phyloP scores from a whole-genome alignment of 768 basidiomycete genomes.

The Austroboletus eburneus region DNA sequence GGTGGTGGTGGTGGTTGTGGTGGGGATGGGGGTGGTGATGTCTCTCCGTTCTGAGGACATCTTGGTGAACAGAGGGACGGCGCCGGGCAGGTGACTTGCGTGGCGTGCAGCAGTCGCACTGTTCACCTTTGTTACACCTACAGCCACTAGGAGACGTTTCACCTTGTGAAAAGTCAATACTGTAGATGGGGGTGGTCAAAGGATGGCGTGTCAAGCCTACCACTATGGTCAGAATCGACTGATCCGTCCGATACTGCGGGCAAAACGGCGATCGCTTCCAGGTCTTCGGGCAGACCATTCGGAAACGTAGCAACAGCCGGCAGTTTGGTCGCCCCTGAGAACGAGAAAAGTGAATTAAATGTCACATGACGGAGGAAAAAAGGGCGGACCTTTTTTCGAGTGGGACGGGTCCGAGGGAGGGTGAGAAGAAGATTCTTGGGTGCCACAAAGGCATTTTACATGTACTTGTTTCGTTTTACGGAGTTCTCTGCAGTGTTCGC shows the following conservation, averaged over 20 bases:
- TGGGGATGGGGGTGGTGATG: constrained; percentile 8
- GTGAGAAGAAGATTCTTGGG: constrained; percentile 34
- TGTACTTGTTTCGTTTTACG: constrained; percentile 46
- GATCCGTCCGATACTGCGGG: constrained; percentile 43
- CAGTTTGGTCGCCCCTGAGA: constrained; percentile 53
- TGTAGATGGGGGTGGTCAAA: constrained; percentile 34
- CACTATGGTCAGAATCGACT: constrained; percentile 61
- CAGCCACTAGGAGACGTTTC: constrained; percentile 44
- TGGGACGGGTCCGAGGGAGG: constrained; percentile 23
- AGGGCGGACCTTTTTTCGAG: constrained; percentile 60
- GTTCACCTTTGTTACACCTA: constrained; percentile 40
- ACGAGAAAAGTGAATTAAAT: constrained; percentile 30
- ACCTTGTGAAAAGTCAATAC: constrained; percentile 48
- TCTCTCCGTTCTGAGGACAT: constrained; percentile 28
- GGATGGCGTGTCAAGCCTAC: constrained; percentile 53
- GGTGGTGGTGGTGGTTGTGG: constrained; percentile 6
- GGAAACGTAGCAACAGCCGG: constrained; percentile 76
- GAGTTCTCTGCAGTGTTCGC: constrained; percentile 45
- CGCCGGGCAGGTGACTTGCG: constrained; percentile 40
- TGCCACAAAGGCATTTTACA: constrained; percentile 38
- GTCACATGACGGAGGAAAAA: neutral
- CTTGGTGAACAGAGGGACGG: constrained; percentile 28
- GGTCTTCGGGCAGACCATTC: constrained; percentile 65
- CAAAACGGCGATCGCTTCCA: constrained; percentile 47
- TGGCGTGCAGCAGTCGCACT: constrained; percentile 58